These are phyloP conservation scores for Candida tammaniensis DNA, from an alignment of 805 yeast species.

Conservation along the genomic window DNA sequence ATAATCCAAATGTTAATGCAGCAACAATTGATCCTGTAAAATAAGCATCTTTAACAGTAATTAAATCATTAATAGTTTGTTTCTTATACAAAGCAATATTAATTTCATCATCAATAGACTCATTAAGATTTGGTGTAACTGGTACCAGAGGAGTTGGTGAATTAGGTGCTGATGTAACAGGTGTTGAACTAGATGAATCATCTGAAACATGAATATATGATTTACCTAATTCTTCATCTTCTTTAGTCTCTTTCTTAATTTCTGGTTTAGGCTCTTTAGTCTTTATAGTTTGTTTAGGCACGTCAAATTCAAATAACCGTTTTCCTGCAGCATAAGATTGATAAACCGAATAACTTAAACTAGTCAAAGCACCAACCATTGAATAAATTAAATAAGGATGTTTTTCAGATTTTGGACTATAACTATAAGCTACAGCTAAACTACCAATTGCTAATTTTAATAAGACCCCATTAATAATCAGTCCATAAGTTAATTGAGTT, in stretches of 20 bases:
- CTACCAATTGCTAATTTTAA: slow-evolving; percentile 50
- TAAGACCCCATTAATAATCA: slow-evolving; percentile 26
- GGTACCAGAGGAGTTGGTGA: slow-evolving; percentile 19
- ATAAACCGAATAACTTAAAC: slow-evolving; percentile 24
- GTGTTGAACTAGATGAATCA: slow-evolving; percentile 24
- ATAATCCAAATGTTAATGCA: slow-evolving; percentile 45
- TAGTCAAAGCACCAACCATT: slow-evolving; percentile 50
- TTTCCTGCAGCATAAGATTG: slow-evolving; percentile 17
- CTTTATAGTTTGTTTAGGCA: slow-evolving; percentile 5
- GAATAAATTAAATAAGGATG: slow-evolving; percentile 76
- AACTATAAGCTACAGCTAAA: slow-evolving; percentile 53
- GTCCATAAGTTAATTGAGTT: slow-evolving; percentile 20
- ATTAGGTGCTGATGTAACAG: no score
- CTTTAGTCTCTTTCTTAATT: slow-evolving; percentile 6
- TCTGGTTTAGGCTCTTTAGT: neutral
- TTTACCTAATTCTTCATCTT: slow-evolving; percentile 29
- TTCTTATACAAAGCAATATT: slow-evolving; percentile 30
- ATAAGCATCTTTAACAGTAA: slow-evolving; percentile 35
- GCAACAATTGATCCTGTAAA: slow-evolving; percentile 39
- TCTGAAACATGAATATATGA: slow-evolving; percentile 44
- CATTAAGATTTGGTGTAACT: slow-evolving; percentile 9
- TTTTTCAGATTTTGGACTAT: slow-evolving; percentile 52
- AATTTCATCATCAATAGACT: slow-evolving; percentile 22
- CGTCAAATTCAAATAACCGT: slow-evolving; percentile 10
- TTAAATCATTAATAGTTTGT: slow-evolving; percentile 21